Base-by-base conservation (phyloP, 768 basidiomycete species). In the Hericium alpestre region DNA sequence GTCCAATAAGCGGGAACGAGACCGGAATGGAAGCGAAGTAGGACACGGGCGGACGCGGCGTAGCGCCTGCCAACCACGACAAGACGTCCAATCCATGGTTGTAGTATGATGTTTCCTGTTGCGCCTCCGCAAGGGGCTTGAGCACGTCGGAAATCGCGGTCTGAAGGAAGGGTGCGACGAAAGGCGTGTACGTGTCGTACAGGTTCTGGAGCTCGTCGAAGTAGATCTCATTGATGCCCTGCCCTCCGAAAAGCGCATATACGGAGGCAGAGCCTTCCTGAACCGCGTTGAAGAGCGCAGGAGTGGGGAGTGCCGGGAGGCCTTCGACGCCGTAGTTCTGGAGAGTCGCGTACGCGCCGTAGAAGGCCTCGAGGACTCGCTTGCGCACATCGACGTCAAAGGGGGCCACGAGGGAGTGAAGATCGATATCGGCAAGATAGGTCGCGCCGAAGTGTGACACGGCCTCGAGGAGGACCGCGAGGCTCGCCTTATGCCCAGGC, bases 181-280 rank as follows among this genome's bases (percentile, higher is more conserved):
- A 95, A 11, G 93, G 87, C 61, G 77, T 82, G 78, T 99, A 98
- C 59, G 82, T 88, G 72, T 96, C 87, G 72, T 90, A 93, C 53
- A 98, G 84, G 52, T 77, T 74, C 73, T 95, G 90, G 18, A 99
- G 79, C 70, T 98, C 96, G 69, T 95, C 90, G 69, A 97, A 93
- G 75, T 98, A 99, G 58, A 95, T 89, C 67, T 98, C 96, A 71
- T 98, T 98, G 58, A 88, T 91, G 57, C 96, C 96, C 72, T 99
- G 96, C 13, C 96, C 96, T 53, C 95, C 95, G 67, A 99, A 99
- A 41, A 99, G 76, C 53, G 92, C 95, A 72, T 88, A 97, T 64
- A 97, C 74, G 50, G 79, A 87, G 55, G 82, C 86, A 47, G 84
- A 79, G 49, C 81, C 79, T n/a, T 76, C 68, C 49, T 72, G 65